Evolutionary conservation across 129 eudicot genomes (phyloP), one percentile per base, ranked within the genome.

Genomic region (Logfia minima): DNA sequence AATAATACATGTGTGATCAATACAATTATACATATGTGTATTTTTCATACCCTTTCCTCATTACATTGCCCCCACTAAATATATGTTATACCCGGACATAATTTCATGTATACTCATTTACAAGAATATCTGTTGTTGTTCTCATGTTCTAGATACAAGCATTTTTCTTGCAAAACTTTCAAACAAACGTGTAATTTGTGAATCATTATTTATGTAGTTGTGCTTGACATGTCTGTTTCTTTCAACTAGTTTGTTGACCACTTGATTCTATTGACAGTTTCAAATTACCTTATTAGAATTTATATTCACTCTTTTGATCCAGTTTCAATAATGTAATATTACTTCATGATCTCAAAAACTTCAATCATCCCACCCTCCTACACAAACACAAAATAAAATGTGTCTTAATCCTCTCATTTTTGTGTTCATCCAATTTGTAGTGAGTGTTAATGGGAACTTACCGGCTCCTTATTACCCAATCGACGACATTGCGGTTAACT

Each of bases 401-500:
- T 41, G 17, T 45, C 70, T 71, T 52, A 37, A 82, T 71, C 75
- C 31, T 19, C 70, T 82, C 34, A 55, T 53, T 55, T 69, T 28
- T 23, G 66, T 85, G 68, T 59, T 53, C 68, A 48, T 82, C 18
- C 24, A 61, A 8, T 52, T 75, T 18, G 23, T 85, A 35, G 75
- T 41, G 56, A 71, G 63, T 24, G 74, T 74, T 68, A 69, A 78
- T 32, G 80, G 70, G n/a, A 77, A 48, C 71, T 62, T 84, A 63
- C 87, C 84, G 4, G 79, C 82, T n/a, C 81, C 80, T 2, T 80
- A 84, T 72, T 34, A 71, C 75, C 86, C 84, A 6, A 73, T 59
- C 4, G 89, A 85, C 18, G 75, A 75, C 75, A 79, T 85, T 18
- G 84, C 84, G 31, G 56, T 85, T 55, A 79, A 83, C 14, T 85